Percentiles rank a stretch among this genome's conserved stretches.
phyloP scores from a whole-genome alignment of 2,329 filamentous ascomycete species.

The Aureobasidium pullulans region DNA sequence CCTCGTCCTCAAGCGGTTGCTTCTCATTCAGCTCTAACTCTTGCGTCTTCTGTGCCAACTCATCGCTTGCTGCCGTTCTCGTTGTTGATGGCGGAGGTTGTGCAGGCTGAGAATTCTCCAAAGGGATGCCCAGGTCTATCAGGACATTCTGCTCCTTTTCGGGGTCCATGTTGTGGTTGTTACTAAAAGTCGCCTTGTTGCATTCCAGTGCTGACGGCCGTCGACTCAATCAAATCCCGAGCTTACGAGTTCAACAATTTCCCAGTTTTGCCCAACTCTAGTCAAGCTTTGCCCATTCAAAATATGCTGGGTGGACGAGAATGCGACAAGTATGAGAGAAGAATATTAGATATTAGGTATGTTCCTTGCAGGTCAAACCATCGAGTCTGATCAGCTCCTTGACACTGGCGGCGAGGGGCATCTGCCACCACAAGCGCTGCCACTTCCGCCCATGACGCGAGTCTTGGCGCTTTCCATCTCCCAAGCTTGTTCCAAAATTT shows the following conservation, averaged over 20 bases:
- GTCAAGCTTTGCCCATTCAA: background rate
- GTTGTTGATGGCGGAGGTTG: background rate
- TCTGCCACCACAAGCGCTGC: background rate
- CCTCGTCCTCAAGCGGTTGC: background rate
- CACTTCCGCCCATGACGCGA: background rate
- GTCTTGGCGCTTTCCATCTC: background rate
- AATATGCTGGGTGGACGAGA: background rate
- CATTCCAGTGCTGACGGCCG: slow-evolving; percentile 2
- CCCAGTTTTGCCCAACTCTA: background rate
- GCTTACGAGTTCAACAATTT: background rate
- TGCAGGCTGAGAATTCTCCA: background rate
- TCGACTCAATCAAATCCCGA: background rate
- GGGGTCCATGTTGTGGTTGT: slow-evolving; percentile 1
- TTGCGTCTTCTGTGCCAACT: background rate
- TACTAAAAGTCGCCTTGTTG: background rate
- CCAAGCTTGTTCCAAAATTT: background rate
- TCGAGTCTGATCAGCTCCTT: background rate
- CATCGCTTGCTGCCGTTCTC: background rate
- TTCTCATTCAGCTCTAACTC: slow-evolving; percentile 5
- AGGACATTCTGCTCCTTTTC: slow-evolving; percentile 1
- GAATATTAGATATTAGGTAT: slow-evolving; percentile 4
- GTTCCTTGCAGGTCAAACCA: background rate
- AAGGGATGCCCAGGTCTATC: slow-evolving; percentile 6
- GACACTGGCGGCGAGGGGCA: background rate
- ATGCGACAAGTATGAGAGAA: background rate